A percentile compares a stretch with the other conserved stretches of the same genome.
These are phyloP conservation scores for Heliosperma pusillum DNA, from an alignment of 148 eudicot species.

Conservation along the genomic window DNA sequence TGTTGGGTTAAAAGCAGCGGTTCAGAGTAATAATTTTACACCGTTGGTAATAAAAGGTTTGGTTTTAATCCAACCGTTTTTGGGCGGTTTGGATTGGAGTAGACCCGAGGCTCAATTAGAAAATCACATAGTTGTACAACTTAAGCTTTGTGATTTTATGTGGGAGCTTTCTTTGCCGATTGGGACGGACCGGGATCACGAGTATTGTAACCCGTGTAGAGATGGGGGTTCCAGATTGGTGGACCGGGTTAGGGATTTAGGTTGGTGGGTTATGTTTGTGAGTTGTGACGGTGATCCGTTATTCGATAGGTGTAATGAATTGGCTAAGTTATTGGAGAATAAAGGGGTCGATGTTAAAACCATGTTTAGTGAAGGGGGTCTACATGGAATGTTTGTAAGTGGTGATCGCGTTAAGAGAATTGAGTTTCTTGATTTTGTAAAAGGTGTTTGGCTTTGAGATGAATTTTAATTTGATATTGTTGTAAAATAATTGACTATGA, in stretches of 20 bases:
- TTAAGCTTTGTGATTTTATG: conserved; percentile 32
- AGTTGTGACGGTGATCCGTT: conserved; percentile 39
- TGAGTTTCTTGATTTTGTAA: conserved; percentile 8
- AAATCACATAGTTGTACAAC: conserved; percentile 28
- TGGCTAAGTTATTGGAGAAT: conserved; percentile 21
- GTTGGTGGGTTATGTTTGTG: conserved; percentile 27
- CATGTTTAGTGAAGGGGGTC: conserved; percentile 12
- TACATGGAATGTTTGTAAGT: conserved; percentile 23
- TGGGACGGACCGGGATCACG: conserved; percentile 42
- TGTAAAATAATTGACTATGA: too few species aligned
- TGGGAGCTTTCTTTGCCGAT: conserved; percentile 55
- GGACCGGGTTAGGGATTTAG: conserved; percentile 23
- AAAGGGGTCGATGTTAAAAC: conserved; percentile 22
- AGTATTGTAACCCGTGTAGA: conserved; percentile 25
- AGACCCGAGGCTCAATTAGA: conserved; percentile 32
- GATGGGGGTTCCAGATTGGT: conserved; percentile 1
- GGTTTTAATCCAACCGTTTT: conserved; percentile 34
- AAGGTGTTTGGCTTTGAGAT: background rate
- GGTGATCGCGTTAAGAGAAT: background rate
- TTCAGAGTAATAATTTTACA: background rate
- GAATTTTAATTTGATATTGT: too few species aligned
- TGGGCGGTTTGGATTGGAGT: conserved; percentile 35
- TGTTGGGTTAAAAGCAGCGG: conserved; percentile 13
- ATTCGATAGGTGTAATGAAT: conserved; percentile 20
- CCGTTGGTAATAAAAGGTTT: conserved; percentile 35